These are phyloP conservation scores for Urochloa ruziziensis DNA, from an alignment of 176 grass and related monocot species.

Conservation along the genomic window DNA sequence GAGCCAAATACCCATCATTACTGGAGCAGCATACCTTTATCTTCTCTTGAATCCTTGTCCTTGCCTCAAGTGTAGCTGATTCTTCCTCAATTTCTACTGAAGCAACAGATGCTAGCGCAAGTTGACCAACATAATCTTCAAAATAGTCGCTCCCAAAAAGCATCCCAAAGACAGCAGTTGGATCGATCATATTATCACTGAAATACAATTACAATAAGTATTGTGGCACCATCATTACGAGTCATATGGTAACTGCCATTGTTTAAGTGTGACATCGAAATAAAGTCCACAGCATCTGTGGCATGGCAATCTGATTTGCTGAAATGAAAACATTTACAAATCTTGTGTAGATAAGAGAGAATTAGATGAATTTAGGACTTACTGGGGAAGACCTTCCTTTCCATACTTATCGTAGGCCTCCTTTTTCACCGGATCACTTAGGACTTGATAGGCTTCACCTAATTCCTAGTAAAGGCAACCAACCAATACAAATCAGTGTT, in stretches of 20 bases:
- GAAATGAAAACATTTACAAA: neutral
- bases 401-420: constrained; percentile 80
- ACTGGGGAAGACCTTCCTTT: constrained; percentile 79
- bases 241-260: neutral
- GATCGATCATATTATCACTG: constrained; percentile 65
- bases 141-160: constrained; percentile 78
- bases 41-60: constrained; percentile 59
- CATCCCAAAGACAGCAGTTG: constrained; percentile 76
- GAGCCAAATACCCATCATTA: neutral
- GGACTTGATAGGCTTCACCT: constrained; percentile 91
- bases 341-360: neutral
- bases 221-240: neutral
- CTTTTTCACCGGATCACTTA: constrained; percentile 79
- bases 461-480: constrained; percentile 57
- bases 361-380: constrained; percentile 36
- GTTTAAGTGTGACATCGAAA: neutral
- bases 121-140: constrained; percentile 76
- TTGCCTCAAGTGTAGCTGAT: constrained; percentile 43
- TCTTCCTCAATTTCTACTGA: constrained; percentile 60
- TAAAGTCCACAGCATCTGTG: neutral
- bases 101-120: constrained; percentile 72
- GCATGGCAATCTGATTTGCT: too few species aligned
- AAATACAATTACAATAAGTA: neutral
- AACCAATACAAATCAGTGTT: constrained; percentile 19
- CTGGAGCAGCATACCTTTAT: constrained; percentile 43